Evolutionary conservation across 495 filamentous ascomycete genomes (phyloP), one percentile per base, ranked within the genome.

Genomic region (Clavariopsis aquatica): DNA sequence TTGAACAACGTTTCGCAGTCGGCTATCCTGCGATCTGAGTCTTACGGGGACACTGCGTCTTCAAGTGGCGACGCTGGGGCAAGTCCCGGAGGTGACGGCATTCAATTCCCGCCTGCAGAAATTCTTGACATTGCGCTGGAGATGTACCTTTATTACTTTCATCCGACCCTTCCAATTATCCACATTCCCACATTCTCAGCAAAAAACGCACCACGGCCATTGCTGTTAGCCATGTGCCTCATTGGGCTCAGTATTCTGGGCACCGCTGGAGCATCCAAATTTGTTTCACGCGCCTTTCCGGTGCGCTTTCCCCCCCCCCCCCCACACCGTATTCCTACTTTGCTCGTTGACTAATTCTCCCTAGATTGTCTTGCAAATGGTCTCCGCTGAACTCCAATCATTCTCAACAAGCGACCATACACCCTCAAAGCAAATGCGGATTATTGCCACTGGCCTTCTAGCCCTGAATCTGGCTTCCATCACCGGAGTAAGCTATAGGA

Each of bases 81-180:
- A 8, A 73, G 63, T 51, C 58, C 68, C 49, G 65, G 65, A 13
- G 49, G 52, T 3, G 65, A 68, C 1, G 66, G 74, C 12, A 62
- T 75, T 12, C 74, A 67, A 22, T 83, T 82, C 38, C 81, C 81
- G 52, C 79, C 80, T 7, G 77, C 79, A 8, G 80, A 82, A 60
- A 76, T 82, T n/a, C 69, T 83, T n/a, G 80, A 83, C 65, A 81
- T 82, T 74, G 79, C 79, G n/a, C 72, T 83, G n/a, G 81, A 83
- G 52, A 68, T 81, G 19, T 83, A 78, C 59, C 80, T 83, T 57
- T 77, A 79, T 46, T 77, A 78, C 9, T 82, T 81, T 57, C 78
- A 82, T 59, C 78, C 80, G 4, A 73, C 81, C 15, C 72, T 82
- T n/a, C 80, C 80, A 1, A 81, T 82, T 66, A 75, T 83, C 7